Evolutionary conservation across 78 protist genomes (phyloP).

Genomic region (Creolimax fragrantissima): DNA sequence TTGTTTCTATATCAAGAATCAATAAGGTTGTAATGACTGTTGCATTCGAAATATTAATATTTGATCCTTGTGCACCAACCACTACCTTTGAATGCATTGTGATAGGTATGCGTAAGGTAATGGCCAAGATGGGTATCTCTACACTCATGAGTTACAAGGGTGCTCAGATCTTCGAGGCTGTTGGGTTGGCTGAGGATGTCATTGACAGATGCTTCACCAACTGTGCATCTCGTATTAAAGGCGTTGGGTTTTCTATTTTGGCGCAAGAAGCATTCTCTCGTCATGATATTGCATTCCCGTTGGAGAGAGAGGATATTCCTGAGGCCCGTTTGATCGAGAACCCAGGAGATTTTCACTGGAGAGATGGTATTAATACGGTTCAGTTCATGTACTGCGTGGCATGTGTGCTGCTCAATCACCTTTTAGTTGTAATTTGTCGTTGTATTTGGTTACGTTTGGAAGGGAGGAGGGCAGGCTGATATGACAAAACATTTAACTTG

Average conservation of each 20-base stretch:
- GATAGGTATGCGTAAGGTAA: slow-evolving; percentile 42
- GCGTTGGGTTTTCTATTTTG: slow-evolving; percentile 29
- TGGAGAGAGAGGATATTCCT: background rate
- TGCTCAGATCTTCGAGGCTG: slow-evolving; percentile 86
- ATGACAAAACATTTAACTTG: no score
- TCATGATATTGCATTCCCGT: slow-evolving; percentile 30
- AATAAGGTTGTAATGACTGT: no score
- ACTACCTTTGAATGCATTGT: no score
- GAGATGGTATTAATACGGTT: slow-evolving; percentile 14
- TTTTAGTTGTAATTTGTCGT: no score
- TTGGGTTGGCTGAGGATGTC: slow-evolving; percentile 62
- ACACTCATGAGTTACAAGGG: slow-evolving; percentile 68
- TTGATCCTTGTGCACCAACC: no score
- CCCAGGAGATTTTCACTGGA: slow-evolving; percentile 59
- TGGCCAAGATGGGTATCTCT: slow-evolving; percentile 86
- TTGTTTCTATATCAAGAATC: no score
- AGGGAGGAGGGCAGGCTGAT: no score
- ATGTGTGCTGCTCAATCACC: no score
- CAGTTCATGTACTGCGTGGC: background rate
- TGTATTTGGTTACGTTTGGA: no score
- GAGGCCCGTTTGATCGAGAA: slow-evolving; percentile 19
- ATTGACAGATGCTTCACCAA: slow-evolving; percentile 59
- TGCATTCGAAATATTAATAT: no score
- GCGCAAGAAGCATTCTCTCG: slow-evolving; percentile 41
- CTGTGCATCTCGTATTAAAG: slow-evolving; percentile 61